Percentiles rank a stretch among this genome's conserved stretches.
These are phyloP conservation scores for Xylaria sp. DNA, from an alignment of 2,329 filamentous ascomycete species.

Conservation along the genomic window DNA sequence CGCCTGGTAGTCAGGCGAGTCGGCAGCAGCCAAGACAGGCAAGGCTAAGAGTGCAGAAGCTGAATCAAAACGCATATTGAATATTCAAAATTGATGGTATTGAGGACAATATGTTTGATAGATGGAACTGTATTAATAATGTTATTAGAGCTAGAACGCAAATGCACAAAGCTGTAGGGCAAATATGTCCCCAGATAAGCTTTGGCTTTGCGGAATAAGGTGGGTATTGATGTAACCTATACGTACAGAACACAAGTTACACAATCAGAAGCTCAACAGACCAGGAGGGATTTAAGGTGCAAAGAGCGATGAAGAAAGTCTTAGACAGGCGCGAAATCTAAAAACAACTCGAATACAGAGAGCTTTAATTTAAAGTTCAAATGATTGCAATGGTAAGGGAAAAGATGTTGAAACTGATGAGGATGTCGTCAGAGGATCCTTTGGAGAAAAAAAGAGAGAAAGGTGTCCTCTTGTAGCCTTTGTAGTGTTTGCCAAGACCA, in stretches of 20 bases:
- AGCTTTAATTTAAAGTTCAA: neutral
- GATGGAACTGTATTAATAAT: slow-evolving; percentile 25
- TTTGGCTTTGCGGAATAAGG: slow-evolving; percentile 13
- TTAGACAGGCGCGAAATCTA: neutral
- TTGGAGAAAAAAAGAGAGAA: neutral
- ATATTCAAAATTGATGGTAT: slow-evolving; percentile 17
- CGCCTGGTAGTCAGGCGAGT: slow-evolving; percentile 68
- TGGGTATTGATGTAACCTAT: slow-evolving; percentile 46
- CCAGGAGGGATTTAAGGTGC: neutral
- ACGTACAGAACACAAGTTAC: slow-evolving; percentile 30
- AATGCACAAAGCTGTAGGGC: slow-evolving; percentile 15
- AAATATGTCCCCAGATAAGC: slow-evolving; percentile 18
- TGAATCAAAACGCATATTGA: slow-evolving; percentile 68
- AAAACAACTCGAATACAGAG: slow-evolving; percentile 7
- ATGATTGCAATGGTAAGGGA: slow-evolving; percentile 19
- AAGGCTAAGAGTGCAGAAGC: slow-evolving; percentile 63
- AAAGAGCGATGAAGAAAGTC: neutral
- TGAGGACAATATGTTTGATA: slow-evolving; percentile 2
- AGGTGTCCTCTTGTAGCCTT: neutral
- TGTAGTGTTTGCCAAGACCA: slow-evolving; percentile 29
- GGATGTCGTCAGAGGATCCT: slow-evolving; percentile 6
- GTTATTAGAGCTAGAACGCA: slow-evolving; percentile 33
- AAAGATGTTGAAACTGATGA: slow-evolving; percentile 29
- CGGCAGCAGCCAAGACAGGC: slow-evolving; percentile 66
- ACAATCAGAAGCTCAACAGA: slow-evolving; percentile 9